These are phyloP conservation scores for Colletotrichum abscissum DNA, from an alignment of 2,329 filamentous ascomycete genomes.

Conservation along the genomic window DNA sequence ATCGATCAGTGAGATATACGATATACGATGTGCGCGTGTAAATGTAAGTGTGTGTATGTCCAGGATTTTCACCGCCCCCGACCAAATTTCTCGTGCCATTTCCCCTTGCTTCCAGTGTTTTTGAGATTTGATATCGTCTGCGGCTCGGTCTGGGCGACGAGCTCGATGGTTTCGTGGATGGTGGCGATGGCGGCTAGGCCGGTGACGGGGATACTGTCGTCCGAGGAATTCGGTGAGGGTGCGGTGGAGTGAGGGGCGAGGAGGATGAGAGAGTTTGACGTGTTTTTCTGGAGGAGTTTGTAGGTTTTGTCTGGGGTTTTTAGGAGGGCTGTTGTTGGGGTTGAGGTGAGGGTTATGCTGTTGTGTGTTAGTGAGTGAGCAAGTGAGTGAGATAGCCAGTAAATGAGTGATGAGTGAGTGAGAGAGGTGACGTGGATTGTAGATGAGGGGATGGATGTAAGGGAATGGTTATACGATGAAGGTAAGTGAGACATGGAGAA, in stretches of 20 bases:
- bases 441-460: background rate
- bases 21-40: background rate
- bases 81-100: slow-evolving; percentile 72
- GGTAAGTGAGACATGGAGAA: background rate
- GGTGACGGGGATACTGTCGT: slow-evolving; percentile 23
- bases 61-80: slow-evolving; percentile 49
- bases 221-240: slow-evolving; percentile 28
- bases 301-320: slow-evolving; percentile 64
- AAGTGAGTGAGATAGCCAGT: no score
- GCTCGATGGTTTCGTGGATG: slow-evolving; percentile 71
- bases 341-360: slow-evolving; percentile 62
- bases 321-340: slow-evolving; percentile 62
- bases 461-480: no score
- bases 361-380: background rate
- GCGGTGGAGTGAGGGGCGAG: slow-evolving; percentile 50
- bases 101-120: slow-evolving; percentile 54
- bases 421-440: background rate
- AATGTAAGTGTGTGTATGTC: no score
- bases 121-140: slow-evolving; percentile 42
- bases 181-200: slow-evolving; percentile 64
- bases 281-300: slow-evolving; percentile 73
- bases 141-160: slow-evolving; percentile 54
- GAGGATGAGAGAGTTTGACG: slow-evolving; percentile 73
- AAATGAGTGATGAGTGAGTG: background rate
- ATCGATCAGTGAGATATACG: background rate